Conservation (phyloP, 805 yeast species). For the Pichia scutulata region DNA sequence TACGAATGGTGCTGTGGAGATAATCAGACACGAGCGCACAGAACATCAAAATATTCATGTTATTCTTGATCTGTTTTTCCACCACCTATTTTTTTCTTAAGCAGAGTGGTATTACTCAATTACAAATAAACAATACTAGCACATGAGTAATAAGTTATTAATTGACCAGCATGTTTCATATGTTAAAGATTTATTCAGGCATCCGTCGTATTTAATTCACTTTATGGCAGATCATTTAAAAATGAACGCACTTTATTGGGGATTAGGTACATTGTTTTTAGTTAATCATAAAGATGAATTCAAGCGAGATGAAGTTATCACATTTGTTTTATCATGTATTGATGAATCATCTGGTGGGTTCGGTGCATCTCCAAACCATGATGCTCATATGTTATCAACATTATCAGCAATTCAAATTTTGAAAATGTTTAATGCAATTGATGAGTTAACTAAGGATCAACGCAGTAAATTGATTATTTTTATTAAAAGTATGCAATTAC, state of each 20-base stretch:
- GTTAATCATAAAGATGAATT: conserved; percentile 51
- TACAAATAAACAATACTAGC: not conserved
- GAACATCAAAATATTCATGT: no score
- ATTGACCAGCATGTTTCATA: conserved; percentile 44
- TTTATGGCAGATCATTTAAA: conserved; percentile 89
- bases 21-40: not conserved
- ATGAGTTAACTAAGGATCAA: conserved; percentile 27
- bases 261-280: conserved; percentile 64
- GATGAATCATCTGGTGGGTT: conserved; percentile 63
- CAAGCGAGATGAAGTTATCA: conserved; percentile 51
- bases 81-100: no score
- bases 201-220: conserved; percentile 59
- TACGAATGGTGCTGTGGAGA: no score
- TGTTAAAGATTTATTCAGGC: conserved; percentile 45
- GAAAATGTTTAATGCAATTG: conserved; percentile 54
- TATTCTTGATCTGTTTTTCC: no score
- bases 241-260: conserved; percentile 94
- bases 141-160: conserved; percentile 5
- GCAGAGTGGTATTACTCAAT: not conserved
- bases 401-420: conserved; percentile 81
- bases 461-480: conserved; percentile 31
- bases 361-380: conserved; percentile 85
- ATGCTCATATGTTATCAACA: conserved; percentile 79
- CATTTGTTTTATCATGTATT: conserved; percentile 65
- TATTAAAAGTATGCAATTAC: conserved; percentile 39